Base-by-base conservation (phyloP, 2,329 filamentous ascomycete species). In the Penicillium corylophilum region DNA sequence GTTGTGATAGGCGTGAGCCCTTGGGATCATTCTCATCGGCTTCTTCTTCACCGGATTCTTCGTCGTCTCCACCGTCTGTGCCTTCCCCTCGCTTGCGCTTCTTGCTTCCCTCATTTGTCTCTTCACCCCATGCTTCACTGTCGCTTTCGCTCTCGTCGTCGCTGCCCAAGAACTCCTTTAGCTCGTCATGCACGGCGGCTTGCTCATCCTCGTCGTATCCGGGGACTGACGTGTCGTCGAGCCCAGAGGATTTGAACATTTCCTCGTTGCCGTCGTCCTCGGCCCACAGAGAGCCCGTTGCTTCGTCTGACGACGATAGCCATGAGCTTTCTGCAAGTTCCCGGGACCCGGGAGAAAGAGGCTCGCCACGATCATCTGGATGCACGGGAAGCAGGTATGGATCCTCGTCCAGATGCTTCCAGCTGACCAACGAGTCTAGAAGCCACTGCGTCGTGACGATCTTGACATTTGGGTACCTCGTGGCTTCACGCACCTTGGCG, bases 381-480 rank as follows among this genome's bases (percentile, higher is more conserved):
- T 90, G 85, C 2, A 91, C 80, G n/a, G 87, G 79, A 42, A 95
- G 80, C n/a, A 88, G 76, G 65, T 93, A 96, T 0, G 87, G 86
- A 2, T 79, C 79, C 69, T 96, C 92, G 50, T 94, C 85, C 10
- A 95, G 77, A 50, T 83, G 86, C 56, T 82, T 79, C 94, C 94
- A 99, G 68, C 88, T 87, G 23, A 85, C 87, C 57, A 97, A 84
- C 49, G 87, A 95, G 60, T 92, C 88, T 28, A 86, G 81, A 26
- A 99, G 83, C 94, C 94, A 99, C 63, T 90, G 85, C 47, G 91
- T 88, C 61, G 87, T 91, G 43, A 99, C 94, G 52, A 99, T 95
- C 69, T 91, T 92, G 71, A 97, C 89, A 15, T 84, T 83, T 0
- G 87, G 79, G 49, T 90, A 88, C 57, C 86, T 84, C 13, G 89